phyloP scores from a whole-genome alignment of 2,329 filamentous ascomycete species.

The Ampelomyces quisqualis region DNA sequence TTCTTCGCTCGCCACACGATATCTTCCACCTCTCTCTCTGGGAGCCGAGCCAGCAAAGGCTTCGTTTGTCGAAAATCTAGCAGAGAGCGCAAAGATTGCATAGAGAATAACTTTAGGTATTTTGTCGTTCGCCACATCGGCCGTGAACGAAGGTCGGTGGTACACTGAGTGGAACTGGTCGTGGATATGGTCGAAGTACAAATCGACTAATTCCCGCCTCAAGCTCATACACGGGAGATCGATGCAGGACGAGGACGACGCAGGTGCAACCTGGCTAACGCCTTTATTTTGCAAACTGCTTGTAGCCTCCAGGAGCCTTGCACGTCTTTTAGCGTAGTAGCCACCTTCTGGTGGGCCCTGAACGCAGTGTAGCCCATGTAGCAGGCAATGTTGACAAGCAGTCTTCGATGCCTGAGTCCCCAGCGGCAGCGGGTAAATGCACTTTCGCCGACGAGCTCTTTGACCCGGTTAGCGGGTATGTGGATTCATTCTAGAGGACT shows the following conservation, averaged over 20 bases:
- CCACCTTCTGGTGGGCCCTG: slow-evolving; percentile 27
- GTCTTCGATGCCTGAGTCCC: slow-evolving; percentile 13
- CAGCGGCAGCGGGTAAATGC: slow-evolving; percentile 20
- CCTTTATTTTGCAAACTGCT: neutral
- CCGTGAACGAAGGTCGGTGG: slow-evolving; percentile 22
- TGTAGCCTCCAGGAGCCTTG: slow-evolving; percentile 14
- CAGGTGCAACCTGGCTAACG: no score
- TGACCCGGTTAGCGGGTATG: slow-evolving; percentile 6
- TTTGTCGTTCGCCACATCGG: slow-evolving; percentile 17
- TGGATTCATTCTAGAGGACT: neutral
- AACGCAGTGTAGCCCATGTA: slow-evolving; percentile 21
- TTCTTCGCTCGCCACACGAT: slow-evolving; percentile 18
- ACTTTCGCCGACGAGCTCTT: slow-evolving; percentile 27
- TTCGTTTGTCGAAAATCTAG: slow-evolving; percentile 19
- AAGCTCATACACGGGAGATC: no score
- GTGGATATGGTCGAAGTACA: slow-evolving; percentile 31
- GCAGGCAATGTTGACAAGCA: slow-evolving; percentile 22
- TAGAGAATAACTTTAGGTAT: slow-evolving; percentile 21
- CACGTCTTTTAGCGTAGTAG: slow-evolving; percentile 26
- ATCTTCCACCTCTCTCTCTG: slow-evolving; percentile 20
- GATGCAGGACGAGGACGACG: no score
- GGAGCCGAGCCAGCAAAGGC: slow-evolving; percentile 17
- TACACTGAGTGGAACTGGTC: slow-evolving; percentile 30
- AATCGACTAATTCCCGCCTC: slow-evolving; percentile 17
- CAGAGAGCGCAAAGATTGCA: slow-evolving; percentile 24